Evolutionary conservation across 495 filamentous ascomycete genomes (phyloP), one percentile per base, ranked within the genome.

Genomic region (Xylaria curta): DNA sequence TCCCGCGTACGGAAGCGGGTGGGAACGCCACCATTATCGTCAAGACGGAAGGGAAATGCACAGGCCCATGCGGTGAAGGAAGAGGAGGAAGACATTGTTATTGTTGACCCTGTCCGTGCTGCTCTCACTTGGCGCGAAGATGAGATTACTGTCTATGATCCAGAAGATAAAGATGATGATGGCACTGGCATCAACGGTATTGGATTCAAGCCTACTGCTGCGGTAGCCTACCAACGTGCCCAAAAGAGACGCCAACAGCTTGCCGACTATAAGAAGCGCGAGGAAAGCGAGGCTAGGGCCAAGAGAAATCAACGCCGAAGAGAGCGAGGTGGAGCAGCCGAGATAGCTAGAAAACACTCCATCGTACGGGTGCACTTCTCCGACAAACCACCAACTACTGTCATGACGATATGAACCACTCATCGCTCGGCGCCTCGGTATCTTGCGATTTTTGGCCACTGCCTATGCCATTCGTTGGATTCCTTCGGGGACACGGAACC

Each of bases 161-260:
- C 91, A 3, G 86, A 86, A 40, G 92, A 94, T 78, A 90, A 90
- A 49, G 89, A 87, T 68, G 92, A 94, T 73, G 92, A 94, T 80
- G 92, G 92, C 33, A 92, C 92, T 46, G 92, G 92, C 47, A 93
- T 94, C 73, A 93, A 97, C 80, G 95, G 95, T 17, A 91, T 98
- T 76, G 95, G 95, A 1, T 98, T 97, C 81, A 91, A 89, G 73
- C 95, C 95, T 0, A 98, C 94, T 10, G 87, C 94, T 21, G 92
- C 92, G 42, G 89, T 94, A 40, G 95, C 94, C 1, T 91, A 93
- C 79, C 89, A 89, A 33, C 85, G 95, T 68, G 85, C 88, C 8
- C 88, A 94, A 78, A 92, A 89, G 78, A 86, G 95, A 71, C 87
- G 89, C 75, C 90, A 92, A 80, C 95, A 98, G 81, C 85, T 98